Conservation (phyloP, 345 rosid genomes). For the Syzygium grande region DNA sequence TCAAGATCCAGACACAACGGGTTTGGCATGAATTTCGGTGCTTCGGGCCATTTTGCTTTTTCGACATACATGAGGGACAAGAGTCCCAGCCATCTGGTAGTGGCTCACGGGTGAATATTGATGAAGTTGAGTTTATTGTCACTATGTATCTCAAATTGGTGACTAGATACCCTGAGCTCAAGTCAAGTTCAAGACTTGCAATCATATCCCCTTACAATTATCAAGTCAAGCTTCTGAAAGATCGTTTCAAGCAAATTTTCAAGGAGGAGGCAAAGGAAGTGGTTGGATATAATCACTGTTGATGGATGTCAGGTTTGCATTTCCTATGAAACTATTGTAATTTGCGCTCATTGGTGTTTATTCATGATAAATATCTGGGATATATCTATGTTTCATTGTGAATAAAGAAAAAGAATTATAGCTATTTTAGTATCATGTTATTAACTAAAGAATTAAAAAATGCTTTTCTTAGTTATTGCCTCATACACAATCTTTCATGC, state of each 20-base stretch:
- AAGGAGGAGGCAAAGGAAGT: constrained; percentile 62
- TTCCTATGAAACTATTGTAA: neutral
- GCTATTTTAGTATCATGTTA: neutral
- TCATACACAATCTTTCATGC: neutral
- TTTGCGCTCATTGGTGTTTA: neutral
- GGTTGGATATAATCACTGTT: constrained; percentile 82
- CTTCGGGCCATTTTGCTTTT: constrained; percentile 92
- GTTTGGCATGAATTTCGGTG: constrained; percentile 75
- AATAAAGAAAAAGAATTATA: neutral
- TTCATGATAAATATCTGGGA: neutral
- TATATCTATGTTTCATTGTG: neutral
- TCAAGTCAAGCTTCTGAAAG: constrained; percentile 87
- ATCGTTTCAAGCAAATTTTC: constrained; percentile 66
- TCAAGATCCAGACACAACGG: constrained; percentile 58
- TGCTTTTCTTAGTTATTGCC: neutral
- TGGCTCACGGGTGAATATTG: constrained; percentile 72
- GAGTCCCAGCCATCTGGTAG: constrained; percentile 84
- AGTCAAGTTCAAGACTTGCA: constrained; percentile 88
- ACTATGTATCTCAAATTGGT: constrained; percentile 75
- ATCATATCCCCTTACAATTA: constrained; percentile 81
- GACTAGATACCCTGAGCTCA: constrained; percentile 57
- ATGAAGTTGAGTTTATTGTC: constrained; percentile 83
- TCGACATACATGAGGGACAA: constrained; percentile 74
- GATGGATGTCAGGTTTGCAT: constrained; percentile 91
- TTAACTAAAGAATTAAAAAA: neutral